Evolutionary conservation across 345 rosid genomes (phyloP).

Genomic region (Arabis alpina): DNA sequence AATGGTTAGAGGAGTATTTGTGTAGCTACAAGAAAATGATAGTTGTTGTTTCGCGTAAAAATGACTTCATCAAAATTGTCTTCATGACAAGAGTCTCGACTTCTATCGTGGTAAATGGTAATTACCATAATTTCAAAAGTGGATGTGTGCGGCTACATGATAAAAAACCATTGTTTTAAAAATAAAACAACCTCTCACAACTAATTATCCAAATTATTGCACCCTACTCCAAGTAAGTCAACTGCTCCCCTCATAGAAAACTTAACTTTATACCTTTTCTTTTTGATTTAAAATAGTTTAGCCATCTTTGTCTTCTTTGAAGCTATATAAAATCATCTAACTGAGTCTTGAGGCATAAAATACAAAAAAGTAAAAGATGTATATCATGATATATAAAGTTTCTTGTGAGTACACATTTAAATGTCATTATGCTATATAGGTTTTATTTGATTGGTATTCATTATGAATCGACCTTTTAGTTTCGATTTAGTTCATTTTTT

Average conservation of each 20-base stretch:
- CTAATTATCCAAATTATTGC: background rate
- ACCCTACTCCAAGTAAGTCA: conserved; percentile 35
- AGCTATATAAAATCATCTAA: background rate
- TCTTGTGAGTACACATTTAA: background rate
- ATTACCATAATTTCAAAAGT: too few relatives aligned
- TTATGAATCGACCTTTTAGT: too few relatives aligned
- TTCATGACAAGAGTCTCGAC: too few relatives aligned
- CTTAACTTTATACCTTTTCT: background rate
- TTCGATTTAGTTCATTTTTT: too few relatives aligned
- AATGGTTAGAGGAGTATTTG: too few relatives aligned
- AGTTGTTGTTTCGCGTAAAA: too few relatives aligned
- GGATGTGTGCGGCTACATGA: too few relatives aligned
- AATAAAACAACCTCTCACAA: background rate
- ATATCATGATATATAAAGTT: background rate
- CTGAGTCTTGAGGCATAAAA: conserved; percentile 21
- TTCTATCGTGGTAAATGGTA: too few relatives aligned
- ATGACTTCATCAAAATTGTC: too few relatives aligned
- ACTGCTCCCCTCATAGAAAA: background rate
- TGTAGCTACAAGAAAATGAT: too few relatives aligned
- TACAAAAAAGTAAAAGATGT: background rate
- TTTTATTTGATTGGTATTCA: too few relatives aligned
- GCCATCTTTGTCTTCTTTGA: conserved; percentile 3
- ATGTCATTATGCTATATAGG: conserved; percentile 43
- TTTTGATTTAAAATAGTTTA: background rate
- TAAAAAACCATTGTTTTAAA: background rate